Percentiles rank a stretch among this genome's conserved stretches.
Conservation (phyloP, 169 alveolate species). For the Eimeria praecox region DNA sequence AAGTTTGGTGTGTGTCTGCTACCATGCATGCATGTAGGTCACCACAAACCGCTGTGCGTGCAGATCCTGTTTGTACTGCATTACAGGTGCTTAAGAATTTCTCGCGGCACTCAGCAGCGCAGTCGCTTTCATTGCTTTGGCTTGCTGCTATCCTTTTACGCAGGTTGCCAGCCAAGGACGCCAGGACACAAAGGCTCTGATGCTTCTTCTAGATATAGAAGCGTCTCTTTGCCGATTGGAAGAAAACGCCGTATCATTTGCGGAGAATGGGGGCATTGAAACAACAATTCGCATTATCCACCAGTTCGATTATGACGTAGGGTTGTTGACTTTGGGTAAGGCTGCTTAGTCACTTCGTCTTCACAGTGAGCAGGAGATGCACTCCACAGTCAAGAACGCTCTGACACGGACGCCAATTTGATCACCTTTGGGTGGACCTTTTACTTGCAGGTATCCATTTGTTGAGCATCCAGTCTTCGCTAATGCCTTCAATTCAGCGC, state of each 20-base stretch:
- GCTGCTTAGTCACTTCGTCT: background rate
- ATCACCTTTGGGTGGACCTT: background rate
- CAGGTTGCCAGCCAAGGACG: slow-evolving; percentile 89
- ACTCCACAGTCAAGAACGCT: background rate
- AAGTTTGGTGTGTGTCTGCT: slow-evolving; percentile 91
- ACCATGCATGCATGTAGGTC: slow-evolving; percentile 86
- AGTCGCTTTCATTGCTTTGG: background rate
- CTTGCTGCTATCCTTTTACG: background rate
- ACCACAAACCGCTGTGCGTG: slow-evolving; percentile 20
- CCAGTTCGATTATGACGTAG: slow-evolving; percentile 91
- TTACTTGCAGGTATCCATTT: slow-evolving; percentile 85
- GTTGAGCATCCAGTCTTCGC: slow-evolving; percentile 89
- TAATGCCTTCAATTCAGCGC: slow-evolving; percentile 89
- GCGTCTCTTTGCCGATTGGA: slow-evolving; percentile 91
- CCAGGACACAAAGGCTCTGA: slow-evolving; percentile 90
- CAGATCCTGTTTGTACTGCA: background rate
- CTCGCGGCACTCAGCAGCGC: background rate
- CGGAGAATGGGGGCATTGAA: slow-evolving; percentile 90
- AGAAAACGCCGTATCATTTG: slow-evolving; percentile 89
- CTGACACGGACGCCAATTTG: background rate
- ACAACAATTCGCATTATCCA: slow-evolving; percentile 88
- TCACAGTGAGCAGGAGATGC: background rate
- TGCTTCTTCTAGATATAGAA: slow-evolving; percentile 91
- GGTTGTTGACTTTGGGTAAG: slow-evolving; percentile 90
- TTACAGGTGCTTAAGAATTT: background rate